Evolutionary conservation across 768 basidiomycete species (phyloP).

Genomic region (Leucosporidium scottii): DNA sequence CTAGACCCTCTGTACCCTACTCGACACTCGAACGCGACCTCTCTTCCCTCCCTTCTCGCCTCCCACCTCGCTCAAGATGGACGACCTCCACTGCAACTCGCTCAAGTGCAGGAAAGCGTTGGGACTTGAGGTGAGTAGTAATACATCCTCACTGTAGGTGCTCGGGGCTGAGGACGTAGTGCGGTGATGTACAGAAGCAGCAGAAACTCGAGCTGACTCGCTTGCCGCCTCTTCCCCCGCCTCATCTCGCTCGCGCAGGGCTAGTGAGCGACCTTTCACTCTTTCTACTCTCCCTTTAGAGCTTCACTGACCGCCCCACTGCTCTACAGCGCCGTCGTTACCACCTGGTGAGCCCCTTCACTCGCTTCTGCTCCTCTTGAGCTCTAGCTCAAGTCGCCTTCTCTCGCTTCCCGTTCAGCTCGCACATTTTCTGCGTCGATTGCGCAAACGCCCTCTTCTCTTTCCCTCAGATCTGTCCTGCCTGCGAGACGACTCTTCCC

Average conservation of each 20-base stretch:
- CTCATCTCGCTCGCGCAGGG: too few relatives aligned
- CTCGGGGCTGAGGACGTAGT: too few relatives aligned
- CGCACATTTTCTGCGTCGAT: constrained; percentile 36
- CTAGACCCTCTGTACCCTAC: too few relatives aligned
- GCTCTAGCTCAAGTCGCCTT: background rate
- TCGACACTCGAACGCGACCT: too few relatives aligned
- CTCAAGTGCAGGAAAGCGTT: constrained; percentile 27
- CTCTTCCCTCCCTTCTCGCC: too few relatives aligned
- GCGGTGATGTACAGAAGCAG: too few relatives aligned
- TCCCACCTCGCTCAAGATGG: constrained; percentile 7
- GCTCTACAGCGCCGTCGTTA: constrained; percentile 18
- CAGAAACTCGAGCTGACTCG: too few relatives aligned
- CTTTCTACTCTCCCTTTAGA: too few relatives aligned
- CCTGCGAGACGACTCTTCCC: constrained; percentile 32
- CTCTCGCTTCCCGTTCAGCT: constrained; percentile 1
- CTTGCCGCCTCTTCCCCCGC: too few relatives aligned
- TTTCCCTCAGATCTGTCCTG: constrained; percentile 31
- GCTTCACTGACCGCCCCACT: too few relatives aligned
- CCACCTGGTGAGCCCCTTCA: constrained; percentile 20
- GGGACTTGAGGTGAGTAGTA: constrained; percentile 15
- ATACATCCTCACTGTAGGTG: too few relatives aligned
- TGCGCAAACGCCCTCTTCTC: constrained; percentile 38
- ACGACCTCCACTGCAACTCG: constrained; percentile 29
- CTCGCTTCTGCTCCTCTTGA: background rate
- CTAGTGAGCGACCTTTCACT: too few relatives aligned